phyloP scores from a whole-genome alignment of 2,329 filamentous ascomycete genomes.

The Arthrobotrys pseudoclavata region DNA sequence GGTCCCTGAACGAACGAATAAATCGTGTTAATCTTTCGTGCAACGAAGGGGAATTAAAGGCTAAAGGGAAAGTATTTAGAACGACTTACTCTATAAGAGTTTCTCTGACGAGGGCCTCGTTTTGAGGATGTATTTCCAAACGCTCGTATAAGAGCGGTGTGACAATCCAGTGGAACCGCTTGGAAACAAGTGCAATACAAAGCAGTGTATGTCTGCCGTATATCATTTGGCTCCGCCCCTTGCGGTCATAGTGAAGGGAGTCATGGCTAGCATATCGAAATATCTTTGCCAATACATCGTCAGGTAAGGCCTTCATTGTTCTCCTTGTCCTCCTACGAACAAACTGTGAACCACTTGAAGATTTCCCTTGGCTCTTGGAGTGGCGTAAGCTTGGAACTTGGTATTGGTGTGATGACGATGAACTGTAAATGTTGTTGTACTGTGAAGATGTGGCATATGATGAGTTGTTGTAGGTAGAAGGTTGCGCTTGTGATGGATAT shows the following conservation, averaged over 20 bases:
- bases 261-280: slow-evolving; percentile 57
- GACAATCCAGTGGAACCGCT: slow-evolving; percentile 55
- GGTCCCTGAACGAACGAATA: slow-evolving; percentile 27
- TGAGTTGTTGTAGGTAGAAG: slow-evolving; percentile 43
- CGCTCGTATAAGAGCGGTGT: slow-evolving; percentile 56
- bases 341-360: slow-evolving; percentile 56
- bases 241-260: slow-evolving; percentile 41
- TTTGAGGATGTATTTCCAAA: slow-evolving; percentile 56
- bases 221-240: slow-evolving; percentile 41
- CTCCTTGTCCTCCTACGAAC: slow-evolving; percentile 51
- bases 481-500: slow-evolving; percentile 60
- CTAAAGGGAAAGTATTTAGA: neutral
- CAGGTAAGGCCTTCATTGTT: slow-evolving; percentile 56
- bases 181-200: slow-evolving; percentile 46
- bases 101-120: slow-evolving; percentile 54
- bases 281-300: slow-evolving; percentile 55
- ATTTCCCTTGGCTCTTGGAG: slow-evolving; percentile 58
- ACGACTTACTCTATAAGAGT: slow-evolving; percentile 48
- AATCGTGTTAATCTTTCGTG: slow-evolving; percentile 31
- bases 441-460: slow-evolving; percentile 40
- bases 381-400: slow-evolving; percentile 50
- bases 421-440: slow-evolving; percentile 39
- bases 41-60: neutral
- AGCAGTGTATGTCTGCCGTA: slow-evolving; percentile 46
- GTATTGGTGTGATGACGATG: slow-evolving; percentile 40